phyloP scores from a whole-genome alignment of 1,139 yeast species.

The Yamadazyma triangularis region DNA sequence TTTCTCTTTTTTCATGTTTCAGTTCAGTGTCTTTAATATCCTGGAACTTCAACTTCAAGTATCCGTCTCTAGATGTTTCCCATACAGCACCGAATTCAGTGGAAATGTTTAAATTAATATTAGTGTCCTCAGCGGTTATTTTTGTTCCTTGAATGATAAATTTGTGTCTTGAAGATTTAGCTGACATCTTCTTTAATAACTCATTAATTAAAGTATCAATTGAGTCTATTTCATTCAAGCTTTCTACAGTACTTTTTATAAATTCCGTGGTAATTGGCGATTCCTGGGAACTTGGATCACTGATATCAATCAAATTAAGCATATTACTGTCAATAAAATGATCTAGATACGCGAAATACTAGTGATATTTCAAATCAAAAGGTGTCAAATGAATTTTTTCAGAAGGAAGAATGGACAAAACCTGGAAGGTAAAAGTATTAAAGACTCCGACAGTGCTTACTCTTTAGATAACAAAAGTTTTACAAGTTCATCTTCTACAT shows the following conservation, averaged over 20 bases:
- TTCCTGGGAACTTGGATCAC: constrained; percentile 11
- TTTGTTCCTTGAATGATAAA: constrained; percentile 27
- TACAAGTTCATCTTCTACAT: no score
- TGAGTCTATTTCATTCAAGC: not conserved
- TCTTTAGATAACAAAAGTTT: no score
- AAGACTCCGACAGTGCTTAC: no score
- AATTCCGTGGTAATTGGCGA: constrained; percentile 11
- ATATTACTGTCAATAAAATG: no score
- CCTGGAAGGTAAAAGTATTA: no score
- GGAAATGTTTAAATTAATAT: constrained; percentile 16
- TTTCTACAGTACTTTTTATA: constrained; percentile 4
- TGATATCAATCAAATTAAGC: constrained; percentile 1
- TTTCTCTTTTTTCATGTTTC: no score
- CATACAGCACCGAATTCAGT: constrained; percentile 35
- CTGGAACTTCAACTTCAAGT: constrained; percentile 18
- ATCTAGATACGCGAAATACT: no score
- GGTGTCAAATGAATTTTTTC: no score
- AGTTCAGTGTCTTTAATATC: constrained; percentile 1
- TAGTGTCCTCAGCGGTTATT: constrained; percentile 12
- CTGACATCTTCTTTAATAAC: constrained; percentile 17
- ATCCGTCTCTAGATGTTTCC: constrained; percentile 39
- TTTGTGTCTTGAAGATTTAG: constrained; percentile 35
- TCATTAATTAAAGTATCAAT: constrained; percentile 7
- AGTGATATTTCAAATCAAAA: no score
- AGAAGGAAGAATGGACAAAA: no score